Conservation (phyloP, 2,329 filamentous ascomycete species). For the Monosporascus sp. region DNA sequence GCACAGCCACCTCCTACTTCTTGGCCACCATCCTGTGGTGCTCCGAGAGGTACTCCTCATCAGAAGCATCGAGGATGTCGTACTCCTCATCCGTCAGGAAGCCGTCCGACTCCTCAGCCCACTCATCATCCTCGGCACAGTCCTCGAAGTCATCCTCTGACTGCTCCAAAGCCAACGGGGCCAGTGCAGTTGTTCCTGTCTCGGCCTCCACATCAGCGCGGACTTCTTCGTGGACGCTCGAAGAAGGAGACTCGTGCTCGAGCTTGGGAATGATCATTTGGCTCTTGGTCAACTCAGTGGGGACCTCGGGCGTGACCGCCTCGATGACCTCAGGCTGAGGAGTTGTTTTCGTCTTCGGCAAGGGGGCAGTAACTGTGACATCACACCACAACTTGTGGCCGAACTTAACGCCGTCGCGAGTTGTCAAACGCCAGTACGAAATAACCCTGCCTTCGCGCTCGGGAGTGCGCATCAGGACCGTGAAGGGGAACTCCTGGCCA, state of each 20-base stretch:
- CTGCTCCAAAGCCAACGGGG: constrained; percentile 24
- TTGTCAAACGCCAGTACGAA: constrained; percentile 94
- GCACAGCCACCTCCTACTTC: constrained; percentile 16
- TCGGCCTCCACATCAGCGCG: constrained; percentile 49
- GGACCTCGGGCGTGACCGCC: constrained; percentile 6
- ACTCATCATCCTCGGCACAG: constrained; percentile 53
- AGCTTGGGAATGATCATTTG: constrained; percentile 97
- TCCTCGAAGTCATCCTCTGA: constrained; percentile 49
- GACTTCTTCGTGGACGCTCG: constrained; percentile 70
- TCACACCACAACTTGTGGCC: constrained; percentile 96
- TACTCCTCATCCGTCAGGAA: constrained; percentile 98
- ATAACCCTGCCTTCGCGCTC: constrained; percentile 71
- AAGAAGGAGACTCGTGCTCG: constrained; percentile 83
- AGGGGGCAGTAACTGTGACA: constrained; percentile 60
- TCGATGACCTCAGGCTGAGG: constrained; percentile 12
- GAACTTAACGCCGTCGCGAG: constrained; percentile 73
- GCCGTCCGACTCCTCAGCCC: constrained; percentile 59
- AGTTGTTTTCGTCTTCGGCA: constrained; percentile 56
- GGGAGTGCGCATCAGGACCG: constrained; percentile 78
- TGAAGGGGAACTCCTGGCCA: constrained; percentile 74
- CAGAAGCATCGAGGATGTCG: constrained; percentile 90
- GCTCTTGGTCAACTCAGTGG: constrained; percentile 36
- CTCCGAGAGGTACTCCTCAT: constrained; percentile 70
- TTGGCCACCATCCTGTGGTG: constrained; percentile 34
- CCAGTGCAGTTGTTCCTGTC: constrained; percentile 28